Base-by-base conservation (phyloP, 2,329 filamentous ascomycete genomes). In the Lachnellula suecica region DNA sequence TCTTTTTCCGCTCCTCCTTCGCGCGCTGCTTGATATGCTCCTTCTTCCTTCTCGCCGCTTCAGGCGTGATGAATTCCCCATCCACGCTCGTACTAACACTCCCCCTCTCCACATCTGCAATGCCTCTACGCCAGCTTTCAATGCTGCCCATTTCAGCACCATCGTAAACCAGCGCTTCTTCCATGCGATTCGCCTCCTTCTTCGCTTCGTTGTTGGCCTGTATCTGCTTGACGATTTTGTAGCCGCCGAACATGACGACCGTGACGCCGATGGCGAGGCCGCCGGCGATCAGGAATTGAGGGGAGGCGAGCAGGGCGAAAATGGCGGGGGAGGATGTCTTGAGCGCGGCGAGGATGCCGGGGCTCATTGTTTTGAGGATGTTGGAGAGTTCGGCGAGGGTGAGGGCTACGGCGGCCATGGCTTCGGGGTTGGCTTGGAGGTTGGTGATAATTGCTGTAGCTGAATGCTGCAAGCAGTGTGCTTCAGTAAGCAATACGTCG, bases 141-240 rank as follows among this genome's bases (percentile, higher is more conserved):
- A 70, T 67, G 22, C 59, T 61, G 29, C 59, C 61, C 43, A 68
- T 60, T 47, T 68, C 65, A 6, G 54, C 35, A 9, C 51, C 54
- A 20, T 66, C 64, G 43, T 65, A 68, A 7, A 61, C 60, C 47
- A 69, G 49, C 1, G 66, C 63, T 45, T 66, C 61, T 41, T 65
- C 62, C 50, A 61, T 58, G 0, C 54, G 53, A 44, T 56, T 59
- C 6, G 59, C 60, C n/a, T 63, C 52, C 15, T 54, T 56, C 34
- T 57, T 58, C 2, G 52, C 53, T n/a, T 52, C 61, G 31, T 64
- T 60, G 49, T 72, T 71, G 13, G 68, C 74, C 63, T 77, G 75
- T 60, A 97, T 89, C 62, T 85, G 87, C 78, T 97, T 95, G 72
- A 99, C 85, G 69, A 99, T 97, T 74, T 96, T 97, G 81, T 91